Evolutionary conservation across 2,329 filamentous ascomycete genomes (phyloP).

Genomic region (Pseudodiploospora longispora): DNA sequence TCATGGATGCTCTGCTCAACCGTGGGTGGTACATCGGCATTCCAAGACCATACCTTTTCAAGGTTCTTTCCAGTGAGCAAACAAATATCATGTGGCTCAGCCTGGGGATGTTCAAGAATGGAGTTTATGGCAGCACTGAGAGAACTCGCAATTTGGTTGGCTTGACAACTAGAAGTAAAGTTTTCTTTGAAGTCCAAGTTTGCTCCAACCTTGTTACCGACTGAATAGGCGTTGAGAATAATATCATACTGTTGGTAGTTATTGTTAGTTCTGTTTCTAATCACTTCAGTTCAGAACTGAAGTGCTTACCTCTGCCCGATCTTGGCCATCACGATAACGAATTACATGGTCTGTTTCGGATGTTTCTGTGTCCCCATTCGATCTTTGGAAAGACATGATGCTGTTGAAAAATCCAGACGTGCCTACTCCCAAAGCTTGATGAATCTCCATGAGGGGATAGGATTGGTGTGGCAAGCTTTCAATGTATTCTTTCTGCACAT

Average conservation of each 20-base stretch:
- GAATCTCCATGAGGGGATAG: background rate
- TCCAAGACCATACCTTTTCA: constrained; percentile 11
- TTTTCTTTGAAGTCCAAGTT: background rate
- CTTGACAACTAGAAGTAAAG: background rate
- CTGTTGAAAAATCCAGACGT: constrained; percentile 3
- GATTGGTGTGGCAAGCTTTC: constrained; percentile 4
- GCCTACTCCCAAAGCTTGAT: constrained; percentile 1
- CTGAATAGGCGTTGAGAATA: background rate
- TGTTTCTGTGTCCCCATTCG: background rate
- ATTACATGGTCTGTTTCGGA: background rate
- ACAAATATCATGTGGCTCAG: background rate
- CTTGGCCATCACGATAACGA: background rate
- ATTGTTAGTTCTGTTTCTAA: background rate
- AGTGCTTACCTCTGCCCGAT: constrained; percentile 1
- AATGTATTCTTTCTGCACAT: constrained; percentile 2
- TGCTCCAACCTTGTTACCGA: background rate
- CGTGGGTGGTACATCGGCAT: constrained; percentile 5
- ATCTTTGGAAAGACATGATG: constrained; percentile 4
- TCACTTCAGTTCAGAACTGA: background rate
- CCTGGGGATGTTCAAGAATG: too few species aligned
- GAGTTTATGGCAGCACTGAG: background rate
- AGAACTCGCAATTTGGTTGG: background rate
- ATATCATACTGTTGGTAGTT: constrained; percentile 1
- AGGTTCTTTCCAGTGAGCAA: background rate
- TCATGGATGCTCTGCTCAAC: constrained; percentile 2